Conservation (phyloP, 768 basidiomycete species). For the Boletus pseudopeckii region DNA sequence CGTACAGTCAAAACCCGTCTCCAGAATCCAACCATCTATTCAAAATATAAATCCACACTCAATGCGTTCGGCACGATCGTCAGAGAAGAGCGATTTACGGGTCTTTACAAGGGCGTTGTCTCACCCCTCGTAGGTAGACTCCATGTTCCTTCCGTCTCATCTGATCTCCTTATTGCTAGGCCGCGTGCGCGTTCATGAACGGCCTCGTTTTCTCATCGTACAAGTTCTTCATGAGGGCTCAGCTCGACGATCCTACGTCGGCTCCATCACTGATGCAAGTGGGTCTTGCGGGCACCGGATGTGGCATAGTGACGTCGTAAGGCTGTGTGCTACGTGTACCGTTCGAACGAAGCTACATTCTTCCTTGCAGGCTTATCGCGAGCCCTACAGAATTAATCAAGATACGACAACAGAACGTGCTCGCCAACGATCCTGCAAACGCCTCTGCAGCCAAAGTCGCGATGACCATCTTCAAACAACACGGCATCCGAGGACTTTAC, state of each 20-base stretch:
- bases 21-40: constrained; percentile 58
- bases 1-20: constrained; percentile 73
- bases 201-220: constrained; percentile 86
- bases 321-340: constrained; percentile 25
- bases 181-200: constrained; percentile 72
- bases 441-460: constrained; percentile 54
- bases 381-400: constrained; percentile 88
- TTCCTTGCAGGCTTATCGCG: constrained; percentile 56
- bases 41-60: constrained; percentile 59
- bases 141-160: not conserved
- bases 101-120: constrained; percentile 72
- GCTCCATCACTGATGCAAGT: constrained; percentile 71
- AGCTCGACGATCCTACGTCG: constrained; percentile 44
- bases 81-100: constrained; percentile 62
- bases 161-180: constrained; percentile 35
- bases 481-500: constrained; percentile 68
- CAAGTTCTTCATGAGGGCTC: constrained; percentile 68
- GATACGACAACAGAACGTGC: constrained; percentile 70
- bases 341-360: not conserved
- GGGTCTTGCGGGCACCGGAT: constrained; percentile 72
- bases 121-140: constrained; percentile 67
- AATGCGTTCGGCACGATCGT: constrained; percentile 66
- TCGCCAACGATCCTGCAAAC: constrained; percentile 30
- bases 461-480: constrained; percentile 47
- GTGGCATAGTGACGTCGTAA: constrained; percentile 77